These are phyloP conservation scores for Malus sieversii DNA, from an alignment of 306 rosid species.

Conservation along the genomic window DNA sequence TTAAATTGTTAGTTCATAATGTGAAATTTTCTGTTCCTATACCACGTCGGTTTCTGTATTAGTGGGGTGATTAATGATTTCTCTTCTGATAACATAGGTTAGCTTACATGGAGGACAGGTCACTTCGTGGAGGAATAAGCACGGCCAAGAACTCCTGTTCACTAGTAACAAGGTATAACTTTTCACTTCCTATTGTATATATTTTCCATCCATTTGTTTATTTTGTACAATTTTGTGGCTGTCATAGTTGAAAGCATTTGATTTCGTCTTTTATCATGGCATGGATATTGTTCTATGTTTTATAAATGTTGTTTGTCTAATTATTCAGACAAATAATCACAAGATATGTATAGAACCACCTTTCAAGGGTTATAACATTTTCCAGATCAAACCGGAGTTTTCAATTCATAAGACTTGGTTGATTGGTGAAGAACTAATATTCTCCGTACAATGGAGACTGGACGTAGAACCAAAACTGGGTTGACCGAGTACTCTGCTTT, in stretches of 20 bases:
- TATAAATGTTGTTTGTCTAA: not conserved
- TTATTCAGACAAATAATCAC: not conserved
- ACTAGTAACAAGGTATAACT: slow-evolving; percentile 75
- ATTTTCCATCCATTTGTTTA: not conserved
- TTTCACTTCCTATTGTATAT: not conserved
- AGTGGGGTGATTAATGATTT: slow-evolving; percentile 2
- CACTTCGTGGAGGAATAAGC: slow-evolving; percentile 79
- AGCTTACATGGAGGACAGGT: slow-evolving; percentile 91
- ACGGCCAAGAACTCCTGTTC: slow-evolving; percentile 88
- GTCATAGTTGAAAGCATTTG: not conserved
- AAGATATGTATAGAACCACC: not conserved
- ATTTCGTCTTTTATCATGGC: not conserved
- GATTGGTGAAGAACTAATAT: not conserved
- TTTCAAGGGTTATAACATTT: not conserved
- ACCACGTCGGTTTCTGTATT: not conserved
- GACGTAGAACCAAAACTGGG: not conserved
- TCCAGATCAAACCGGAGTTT: not conserved
- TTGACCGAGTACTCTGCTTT: not conserved
- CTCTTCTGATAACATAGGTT: slow-evolving; percentile 45
- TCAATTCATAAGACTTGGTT: not conserved
- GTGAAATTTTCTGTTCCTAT: not conserved
- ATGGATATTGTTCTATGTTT: not conserved
- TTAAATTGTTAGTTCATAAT: slow-evolving; percentile 1
- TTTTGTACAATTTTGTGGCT: not conserved
- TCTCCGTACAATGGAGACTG: not conserved